phyloP scores from a whole-genome alignment of 2,329 filamentous ascomycete genomes.

The Ophiocordyceps camponoti-saundersi region DNA sequence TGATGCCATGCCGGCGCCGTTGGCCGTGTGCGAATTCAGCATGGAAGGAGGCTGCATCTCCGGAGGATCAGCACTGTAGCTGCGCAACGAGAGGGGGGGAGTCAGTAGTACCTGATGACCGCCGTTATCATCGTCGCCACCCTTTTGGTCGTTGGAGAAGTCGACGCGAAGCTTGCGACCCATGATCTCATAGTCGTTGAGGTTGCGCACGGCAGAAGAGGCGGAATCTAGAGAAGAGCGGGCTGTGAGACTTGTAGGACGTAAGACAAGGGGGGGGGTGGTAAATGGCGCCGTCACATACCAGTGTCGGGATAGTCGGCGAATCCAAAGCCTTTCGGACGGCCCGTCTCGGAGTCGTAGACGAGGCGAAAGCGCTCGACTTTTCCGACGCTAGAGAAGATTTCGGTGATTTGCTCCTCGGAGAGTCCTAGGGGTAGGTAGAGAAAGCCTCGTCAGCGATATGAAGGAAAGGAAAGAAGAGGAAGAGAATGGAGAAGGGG shows the following conservation, averaged over 20 bases:
- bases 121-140: conserved; percentile 41
- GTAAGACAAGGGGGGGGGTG: not conserved
- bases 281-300: conserved; percentile 15
- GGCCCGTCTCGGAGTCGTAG: conserved; percentile 86
- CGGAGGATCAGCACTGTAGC: not conserved
- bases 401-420: conserved; percentile 90
- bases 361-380: conserved; percentile 87
- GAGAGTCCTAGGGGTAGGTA: conserved; percentile 54
- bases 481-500: conserved; percentile 5
- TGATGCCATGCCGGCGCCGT: conserved; percentile 13
- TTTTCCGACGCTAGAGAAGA: conserved; percentile 77
- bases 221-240: conserved; percentile 43
- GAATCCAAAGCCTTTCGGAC: conserved; percentile 93
- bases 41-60: conserved; percentile 5
- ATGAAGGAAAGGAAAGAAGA: conserved; percentile 1
- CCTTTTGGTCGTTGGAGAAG: conserved; percentile 83
- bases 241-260: conserved; percentile 5
- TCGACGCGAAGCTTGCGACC: conserved; percentile 87
- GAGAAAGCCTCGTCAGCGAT: not conserved
- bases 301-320: conserved; percentile 89
- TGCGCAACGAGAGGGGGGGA: not conserved
- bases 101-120: conserved; percentile 7
- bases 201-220: conserved; percentile 82
- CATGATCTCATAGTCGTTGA: conserved; percentile 93
- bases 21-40: conserved; percentile 13